phyloP scores from a whole-genome alignment of 1,284 basidiomycete species.

The Trametes hirsuta region DNA sequence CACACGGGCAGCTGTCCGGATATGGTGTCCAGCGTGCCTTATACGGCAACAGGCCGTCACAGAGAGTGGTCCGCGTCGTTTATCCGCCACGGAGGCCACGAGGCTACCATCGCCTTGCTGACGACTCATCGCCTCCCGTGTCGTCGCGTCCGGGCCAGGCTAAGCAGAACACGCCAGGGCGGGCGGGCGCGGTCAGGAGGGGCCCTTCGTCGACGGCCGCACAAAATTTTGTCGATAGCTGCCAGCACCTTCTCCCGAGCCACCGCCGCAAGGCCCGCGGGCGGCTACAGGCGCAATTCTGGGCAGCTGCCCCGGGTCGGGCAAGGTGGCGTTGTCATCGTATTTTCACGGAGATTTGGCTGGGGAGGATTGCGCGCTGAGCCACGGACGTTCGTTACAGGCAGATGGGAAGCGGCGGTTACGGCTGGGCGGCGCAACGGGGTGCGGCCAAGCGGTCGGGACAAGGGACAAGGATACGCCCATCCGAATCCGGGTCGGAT shows the following conservation, averaged over 20 bases:
- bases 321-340: background rate
- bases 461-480: too few species aligned
- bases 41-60: background rate
- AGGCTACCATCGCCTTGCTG: slow-evolving; percentile 21
- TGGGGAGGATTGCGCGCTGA: too few species aligned
- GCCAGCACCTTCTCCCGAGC: slow-evolving; percentile 8
- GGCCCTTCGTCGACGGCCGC: background rate
- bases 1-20: background rate
- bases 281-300: background rate
- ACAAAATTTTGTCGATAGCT: slow-evolving; percentile 1
- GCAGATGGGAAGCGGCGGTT: too few species aligned
- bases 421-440: too few species aligned
- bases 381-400: too few species aligned
- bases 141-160: slow-evolving; percentile 8
- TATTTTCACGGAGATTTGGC: too few species aligned
- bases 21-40: background rate
- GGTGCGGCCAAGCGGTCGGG: too few species aligned
- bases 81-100: slow-evolving; percentile 17
- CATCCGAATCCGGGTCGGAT: background rate
- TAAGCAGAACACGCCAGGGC: slow-evolving; percentile 13
- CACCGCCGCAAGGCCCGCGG: slow-evolving; percentile 1
- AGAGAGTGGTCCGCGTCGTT: slow-evolving; percentile 9
- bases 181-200: background rate
- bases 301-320: background rate
- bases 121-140: background rate